Base-by-base conservation (phyloP, 1,284 basidiomycete species). In the Austroboletus novae-zelandiae region DNA sequence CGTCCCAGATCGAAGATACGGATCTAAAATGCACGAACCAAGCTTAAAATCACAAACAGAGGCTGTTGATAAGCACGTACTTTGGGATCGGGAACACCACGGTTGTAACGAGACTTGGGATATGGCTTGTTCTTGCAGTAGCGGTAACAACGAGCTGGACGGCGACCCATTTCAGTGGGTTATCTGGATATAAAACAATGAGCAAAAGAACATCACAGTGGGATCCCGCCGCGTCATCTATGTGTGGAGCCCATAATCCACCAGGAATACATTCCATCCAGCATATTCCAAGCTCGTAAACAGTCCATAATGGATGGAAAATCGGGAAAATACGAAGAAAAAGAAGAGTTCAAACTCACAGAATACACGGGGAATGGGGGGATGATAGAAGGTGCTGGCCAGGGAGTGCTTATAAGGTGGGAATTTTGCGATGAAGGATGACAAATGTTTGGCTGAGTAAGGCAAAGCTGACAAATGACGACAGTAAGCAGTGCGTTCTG, bases 121-220 rank as follows among this genome's bases (percentile, higher is more conserved):
- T 89, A 91, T 40, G 93, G 93, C 83, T 98, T 97, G 84, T 96
- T 97, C 81, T 98, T 97, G 83, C 93, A 96, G 81, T 97, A 96
- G 61, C 92, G 86, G 78, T 95, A 94, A 83, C 93, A 96, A 66
- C 91, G 88, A 74, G 93, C 92, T 63, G 93, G 93, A 81, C 92
- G 91, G 72, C 93, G 91, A 83, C 93, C 94, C 92, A 95, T 94
- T 44, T 59, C 52, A 37, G 45, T 18, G 37, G 43, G 44, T 44
- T 58, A 53, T 61, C 61, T 62, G 32, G 1, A 39, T 23, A 35
- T 2, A 9, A 40, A 20, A 9, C 3, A 13, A 42, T 62, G n/a
- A 62, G 60, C n/a, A 45, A 31, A 5, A 3, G 4, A n/a, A 36
- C 40, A 36, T 15, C 6, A 15, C 13, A 39, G 36, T 30, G 3